Percentiles rank a stretch among this genome's conserved stretches.
Evolutionary conservation across 2,329 filamentous ascomycete species (phyloP).

Genomic region (Claviceps monticola): DNA sequence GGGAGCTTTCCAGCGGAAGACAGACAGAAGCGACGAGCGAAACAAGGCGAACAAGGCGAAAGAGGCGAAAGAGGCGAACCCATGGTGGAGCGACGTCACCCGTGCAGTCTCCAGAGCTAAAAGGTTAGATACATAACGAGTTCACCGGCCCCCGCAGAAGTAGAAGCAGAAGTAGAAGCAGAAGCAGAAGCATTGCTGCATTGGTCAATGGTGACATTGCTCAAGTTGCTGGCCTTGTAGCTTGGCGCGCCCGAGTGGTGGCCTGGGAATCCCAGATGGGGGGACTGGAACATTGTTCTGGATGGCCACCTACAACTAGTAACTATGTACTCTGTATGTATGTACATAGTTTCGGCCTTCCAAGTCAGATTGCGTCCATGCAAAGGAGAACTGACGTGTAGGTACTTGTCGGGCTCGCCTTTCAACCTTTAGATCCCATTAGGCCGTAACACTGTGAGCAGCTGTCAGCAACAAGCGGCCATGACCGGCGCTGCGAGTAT

Average conservation of each 20-base stretch:
- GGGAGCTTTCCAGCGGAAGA: neutral
- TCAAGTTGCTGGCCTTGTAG: no score
- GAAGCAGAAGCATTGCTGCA: no score
- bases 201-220: no score
- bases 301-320: neutral
- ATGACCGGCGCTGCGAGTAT: neutral
- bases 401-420: neutral
- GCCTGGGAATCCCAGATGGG: no score
- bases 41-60: neutral
- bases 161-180: no score
- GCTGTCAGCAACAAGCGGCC: neutral
- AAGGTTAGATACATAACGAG: no score
- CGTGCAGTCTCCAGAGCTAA: neutral
- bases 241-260: no score
- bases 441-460: neutral
- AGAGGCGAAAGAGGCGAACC: neutral
- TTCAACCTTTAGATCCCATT: neutral
- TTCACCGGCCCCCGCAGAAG: neutral
- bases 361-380: neutral
- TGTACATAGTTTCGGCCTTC: slow-evolving; percentile 2
- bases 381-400: neutral
- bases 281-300: slow-evolving; percentile 1
- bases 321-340: no score
- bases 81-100: slow-evolving; percentile 6
- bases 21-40: neutral